phyloP scores from a whole-genome alignment of 2,329 filamentous ascomycete genomes.

The Diaporthe velutina region DNA sequence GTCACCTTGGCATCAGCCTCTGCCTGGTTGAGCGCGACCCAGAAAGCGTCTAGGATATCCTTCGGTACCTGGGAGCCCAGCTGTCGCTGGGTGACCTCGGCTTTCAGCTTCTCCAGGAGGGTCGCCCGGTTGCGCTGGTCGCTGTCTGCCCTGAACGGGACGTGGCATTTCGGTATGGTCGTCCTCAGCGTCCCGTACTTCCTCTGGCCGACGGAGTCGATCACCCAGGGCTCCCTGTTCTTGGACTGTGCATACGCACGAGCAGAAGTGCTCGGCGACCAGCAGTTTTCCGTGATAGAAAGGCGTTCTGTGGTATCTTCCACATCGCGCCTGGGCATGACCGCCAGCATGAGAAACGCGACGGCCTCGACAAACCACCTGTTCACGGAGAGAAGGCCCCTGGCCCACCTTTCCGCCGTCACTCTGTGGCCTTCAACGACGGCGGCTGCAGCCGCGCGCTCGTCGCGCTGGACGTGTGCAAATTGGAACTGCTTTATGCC shows the following conservation, averaged over 20 bases:
- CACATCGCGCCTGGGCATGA: not conserved
- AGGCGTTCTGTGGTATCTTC: not conserved
- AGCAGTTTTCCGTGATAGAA: not conserved
- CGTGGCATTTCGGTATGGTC: not conserved
- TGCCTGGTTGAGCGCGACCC: not conserved
- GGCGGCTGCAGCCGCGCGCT: not conserved
- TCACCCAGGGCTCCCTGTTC: not conserved
- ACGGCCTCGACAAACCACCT: not conserved
- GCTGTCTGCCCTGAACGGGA: not conserved
- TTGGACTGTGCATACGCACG: not conserved
- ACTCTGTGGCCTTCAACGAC: too few relatives aligned
- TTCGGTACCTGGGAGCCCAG: not conserved
- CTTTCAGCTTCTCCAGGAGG: not conserved
- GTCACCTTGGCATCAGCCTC: not conserved
- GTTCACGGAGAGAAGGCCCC: not conserved
- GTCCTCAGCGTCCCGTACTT: not conserved
- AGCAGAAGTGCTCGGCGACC: not conserved
- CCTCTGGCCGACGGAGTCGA: not conserved
- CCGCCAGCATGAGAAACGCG: not conserved
- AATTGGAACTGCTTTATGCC: not conserved
- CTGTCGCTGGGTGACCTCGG: not conserved
- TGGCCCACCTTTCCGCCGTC: not conserved
- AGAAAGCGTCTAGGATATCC: not conserved
- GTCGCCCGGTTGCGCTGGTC: not conserved
- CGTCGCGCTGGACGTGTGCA: constrained; percentile 18